Evolutionary conservation across 1,284 basidiomycete genomes (phyloP), one percentile per base, ranked within the genome.

Genomic region (Inonotus obliquus): DNA sequence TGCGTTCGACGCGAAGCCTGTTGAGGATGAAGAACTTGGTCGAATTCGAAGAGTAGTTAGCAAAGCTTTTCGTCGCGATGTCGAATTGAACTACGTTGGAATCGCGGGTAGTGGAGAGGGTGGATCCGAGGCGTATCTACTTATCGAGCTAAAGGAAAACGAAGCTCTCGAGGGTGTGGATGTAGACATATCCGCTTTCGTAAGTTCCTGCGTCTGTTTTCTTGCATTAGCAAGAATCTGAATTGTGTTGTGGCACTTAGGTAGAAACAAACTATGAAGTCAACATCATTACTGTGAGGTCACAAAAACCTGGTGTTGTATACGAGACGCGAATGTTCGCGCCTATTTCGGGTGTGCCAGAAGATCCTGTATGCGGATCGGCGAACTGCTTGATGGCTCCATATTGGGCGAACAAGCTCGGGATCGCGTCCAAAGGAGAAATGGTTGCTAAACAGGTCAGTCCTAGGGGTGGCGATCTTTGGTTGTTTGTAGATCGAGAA

Each of bases 351-450:
- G 78, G 76, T 0, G 55, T 77, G 1, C 71, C 72, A 1, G 84
- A 86, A 69, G 85, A 86, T 66, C 79, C 76, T 13, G 83, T 85
- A 13, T 85, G 83, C 63, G 85, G 82, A 5, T 79, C 79, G 17
- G 81, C 83, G 0, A 83, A 86, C 66, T 78, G 79, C 55, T 59
- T 82, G 27, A 68, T 83, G 44, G 75, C 70, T 1, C 82, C 82
- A 0, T 84, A 84, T 65, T 86, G 82, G 80, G 73, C 74, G 25
- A 65, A 65, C 19, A 77, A 78, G 60, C 69, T 75, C 0, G 70
- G 68, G 0, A 68, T 79, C 21, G 38, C 61, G n/a, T 59, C 64
- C 2, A 59, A 69, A 29, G 19, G 62, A 23, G 70, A 75, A 63
- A 69, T 80, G 49, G 65, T 67, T 35, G 79, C 77, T 4, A 79